Percentiles rank a stretch among this genome's conserved stretches.
These are phyloP conservation scores for Podospora conica DNA, from an alignment of 495 filamentous ascomycete genomes.

Conservation along the genomic window DNA sequence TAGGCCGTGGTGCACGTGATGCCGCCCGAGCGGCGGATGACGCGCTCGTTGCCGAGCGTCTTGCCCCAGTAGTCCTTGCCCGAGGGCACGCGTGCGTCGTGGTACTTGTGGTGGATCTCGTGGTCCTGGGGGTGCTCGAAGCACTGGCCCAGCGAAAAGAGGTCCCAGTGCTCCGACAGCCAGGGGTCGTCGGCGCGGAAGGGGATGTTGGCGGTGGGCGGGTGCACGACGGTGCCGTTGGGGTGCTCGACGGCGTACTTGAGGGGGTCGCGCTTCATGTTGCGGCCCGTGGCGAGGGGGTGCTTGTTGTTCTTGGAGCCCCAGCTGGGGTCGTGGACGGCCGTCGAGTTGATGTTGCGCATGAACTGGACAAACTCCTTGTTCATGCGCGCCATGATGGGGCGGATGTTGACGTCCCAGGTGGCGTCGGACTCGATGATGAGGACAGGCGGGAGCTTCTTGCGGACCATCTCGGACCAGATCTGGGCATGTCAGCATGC, in stretches of 20 bases:
- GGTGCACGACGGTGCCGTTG: not conserved
- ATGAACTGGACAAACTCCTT: slow-evolving; percentile 18
- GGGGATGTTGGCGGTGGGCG: slow-evolving; percentile 5
- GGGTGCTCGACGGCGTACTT: not conserved
- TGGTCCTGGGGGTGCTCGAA: slow-evolving; percentile 13
- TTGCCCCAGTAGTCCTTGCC: slow-evolving; percentile 13
- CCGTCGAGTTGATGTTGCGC: slow-evolving; percentile 16
- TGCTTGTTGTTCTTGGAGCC: slow-evolving; percentile 5
- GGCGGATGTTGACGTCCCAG: slow-evolving; percentile 18
- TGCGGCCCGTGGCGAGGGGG: not conserved
- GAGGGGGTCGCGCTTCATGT: not conserved
- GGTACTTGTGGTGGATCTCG: slow-evolving; percentile 11
- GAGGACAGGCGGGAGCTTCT: slow-evolving; percentile 13
- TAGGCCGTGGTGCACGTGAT: slow-evolving; percentile 18
- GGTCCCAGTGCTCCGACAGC: slow-evolving; percentile 19
- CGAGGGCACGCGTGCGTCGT: slow-evolving; percentile 3
- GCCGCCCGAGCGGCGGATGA: slow-evolving; percentile 16
- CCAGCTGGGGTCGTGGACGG: slow-evolving; percentile 14
- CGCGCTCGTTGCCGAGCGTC: slow-evolving; percentile 12
- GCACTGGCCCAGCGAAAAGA: slow-evolving; percentile 18
- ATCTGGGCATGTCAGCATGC: slow-evolving; percentile 4
- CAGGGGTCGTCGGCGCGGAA: slow-evolving; percentile 18
- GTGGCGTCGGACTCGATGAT: slow-evolving; percentile 22
- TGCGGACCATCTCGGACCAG: slow-evolving; percentile 16
- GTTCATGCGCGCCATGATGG: slow-evolving; percentile 18